A percentile compares a stretch with the other conserved stretches of the same genome.
Evolutionary conservation across 2,329 filamentous ascomycete genomes (phyloP).

Genomic region (Trematosphaeria pertusa): DNA sequence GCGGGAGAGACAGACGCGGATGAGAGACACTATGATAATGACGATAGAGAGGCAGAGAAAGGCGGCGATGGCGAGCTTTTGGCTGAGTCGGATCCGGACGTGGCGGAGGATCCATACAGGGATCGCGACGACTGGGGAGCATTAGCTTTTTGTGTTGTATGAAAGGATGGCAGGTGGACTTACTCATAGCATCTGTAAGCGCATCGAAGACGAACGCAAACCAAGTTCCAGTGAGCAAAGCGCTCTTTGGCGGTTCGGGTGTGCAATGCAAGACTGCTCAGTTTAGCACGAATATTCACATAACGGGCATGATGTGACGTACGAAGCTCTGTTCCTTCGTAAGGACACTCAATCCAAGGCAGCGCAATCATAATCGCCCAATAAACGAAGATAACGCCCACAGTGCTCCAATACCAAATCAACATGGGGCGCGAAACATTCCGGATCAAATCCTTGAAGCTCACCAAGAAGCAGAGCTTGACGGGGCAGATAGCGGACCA

Average conservation of each 20-base stretch:
- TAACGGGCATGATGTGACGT: no score
- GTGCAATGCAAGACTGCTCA: constrained; percentile 5
- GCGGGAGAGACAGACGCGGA: not conserved
- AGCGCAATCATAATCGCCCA: constrained; percentile 1
- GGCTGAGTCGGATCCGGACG: constrained; percentile 1
- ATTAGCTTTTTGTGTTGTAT: no score
- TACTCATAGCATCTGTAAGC: constrained; percentile 1
- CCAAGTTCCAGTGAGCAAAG: no score
- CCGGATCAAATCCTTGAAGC: constrained; percentile 6
- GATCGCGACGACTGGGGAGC: constrained; percentile 24
- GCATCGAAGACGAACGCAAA: not conserved
- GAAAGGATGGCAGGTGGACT: no score
- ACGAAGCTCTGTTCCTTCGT: not conserved
- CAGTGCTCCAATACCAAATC: constrained; percentile 7
- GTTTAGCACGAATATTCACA: no score
- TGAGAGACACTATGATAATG: constrained; percentile 5
- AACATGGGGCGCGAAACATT: constrained; percentile 1
- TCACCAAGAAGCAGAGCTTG: constrained; percentile 9
- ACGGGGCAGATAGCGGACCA: constrained; percentile 7
- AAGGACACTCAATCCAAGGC: constrained; percentile 4
- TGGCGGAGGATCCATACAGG: constrained; percentile 16
- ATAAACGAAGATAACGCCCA: not conserved
- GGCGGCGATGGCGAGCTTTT: constrained; percentile 8
- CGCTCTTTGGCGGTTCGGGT: constrained; percentile 3
- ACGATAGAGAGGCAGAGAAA: constrained; percentile 15